Conservation (phyloP, 192 early-diverging fungal species). For the Mortierella antarctica region DNA sequence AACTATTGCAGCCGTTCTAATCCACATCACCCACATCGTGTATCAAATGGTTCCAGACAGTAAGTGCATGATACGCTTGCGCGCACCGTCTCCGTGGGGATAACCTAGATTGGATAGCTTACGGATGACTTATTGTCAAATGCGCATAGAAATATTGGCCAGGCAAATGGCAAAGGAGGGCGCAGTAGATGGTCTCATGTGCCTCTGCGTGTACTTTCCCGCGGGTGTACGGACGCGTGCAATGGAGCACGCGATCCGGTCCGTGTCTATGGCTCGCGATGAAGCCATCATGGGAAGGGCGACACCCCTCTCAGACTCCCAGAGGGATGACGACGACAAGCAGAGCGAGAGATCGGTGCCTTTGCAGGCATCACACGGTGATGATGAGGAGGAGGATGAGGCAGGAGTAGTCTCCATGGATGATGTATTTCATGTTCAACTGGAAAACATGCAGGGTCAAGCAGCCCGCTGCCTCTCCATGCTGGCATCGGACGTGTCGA, state of each 20-base stretch:
- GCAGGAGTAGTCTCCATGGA: constrained; percentile 32
- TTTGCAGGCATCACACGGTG: neutral
- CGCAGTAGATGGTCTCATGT: constrained; percentile 37
- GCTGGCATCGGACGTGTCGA: constrained; percentile 51
- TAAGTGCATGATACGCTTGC: constrained; percentile 9
- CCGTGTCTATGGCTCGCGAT: neutral
- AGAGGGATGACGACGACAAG: neutral
- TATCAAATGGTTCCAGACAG: constrained; percentile 43
- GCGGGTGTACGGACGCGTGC: constrained; percentile 35
- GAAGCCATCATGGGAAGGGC: neutral
- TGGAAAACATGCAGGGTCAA: constrained; percentile 53
- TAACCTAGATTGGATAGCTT: neutral
- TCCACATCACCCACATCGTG: constrained; percentile 40
- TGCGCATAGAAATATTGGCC: constrained; percentile 17
- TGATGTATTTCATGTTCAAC: constrained; percentile 39
- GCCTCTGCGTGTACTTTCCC: constrained; percentile 48
- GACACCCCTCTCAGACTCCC: neutral
- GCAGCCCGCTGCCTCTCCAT: constrained; percentile 59
- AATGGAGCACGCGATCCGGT: constrained; percentile 25
- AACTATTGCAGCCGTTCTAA: constrained; percentile 26
- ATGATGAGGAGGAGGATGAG: constrained; percentile 10
- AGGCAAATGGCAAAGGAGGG: constrained; percentile 38
- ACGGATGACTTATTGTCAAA: neutral
- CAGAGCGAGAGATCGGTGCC: neutral
- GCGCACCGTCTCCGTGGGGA: no score